These are phyloP conservation scores for Liriodendron chinense DNA, from an alignment of 164 flowering plant species.

Conservation along the genomic window DNA sequence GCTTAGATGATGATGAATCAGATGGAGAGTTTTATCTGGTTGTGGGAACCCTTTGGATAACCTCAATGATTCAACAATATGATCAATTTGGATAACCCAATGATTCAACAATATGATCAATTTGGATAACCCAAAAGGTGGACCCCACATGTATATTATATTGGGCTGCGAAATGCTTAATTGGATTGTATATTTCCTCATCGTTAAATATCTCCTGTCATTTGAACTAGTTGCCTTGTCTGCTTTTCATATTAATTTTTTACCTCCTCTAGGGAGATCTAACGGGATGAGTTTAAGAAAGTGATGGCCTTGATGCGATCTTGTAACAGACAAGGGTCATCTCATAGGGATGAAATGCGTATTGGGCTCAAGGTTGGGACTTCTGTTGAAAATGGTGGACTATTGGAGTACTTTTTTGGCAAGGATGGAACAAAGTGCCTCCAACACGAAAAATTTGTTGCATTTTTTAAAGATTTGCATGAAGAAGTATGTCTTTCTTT, in stretches of 20 bases:
- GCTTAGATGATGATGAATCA: too few relatives aligned
- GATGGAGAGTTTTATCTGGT: too few relatives aligned
- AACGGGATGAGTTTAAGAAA: conserved; percentile 81
- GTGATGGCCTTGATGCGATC: conserved; percentile 90
- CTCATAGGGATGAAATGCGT: conserved; percentile 74
- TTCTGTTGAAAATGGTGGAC: conserved; percentile 86
- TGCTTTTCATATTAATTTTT: not conserved
- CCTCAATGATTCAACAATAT: too few relatives aligned
- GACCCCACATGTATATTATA: too few relatives aligned
- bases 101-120: too few relatives aligned
- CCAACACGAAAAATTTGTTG: conserved; percentile 61
- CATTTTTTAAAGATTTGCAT: conserved; percentile 69
- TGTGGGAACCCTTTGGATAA: too few relatives aligned
- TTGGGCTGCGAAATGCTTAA: too few relatives aligned
- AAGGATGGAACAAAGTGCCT: conserved; percentile 68
- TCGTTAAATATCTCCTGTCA: too few relatives aligned
- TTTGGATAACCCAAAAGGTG: too few relatives aligned
- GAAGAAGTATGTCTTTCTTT: conserved; percentile 54
- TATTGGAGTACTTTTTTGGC: conserved; percentile 83
- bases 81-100: too few relatives aligned
- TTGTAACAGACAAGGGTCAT: conserved; percentile 73
- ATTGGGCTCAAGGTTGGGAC: conserved; percentile 48
- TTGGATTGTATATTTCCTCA: too few relatives aligned
- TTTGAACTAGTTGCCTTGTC: not conserved
- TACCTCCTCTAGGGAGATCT: conserved; percentile 55